Conservation (phyloP, 202 grass and related monocot genomes). For the Setaria viridis region DNA sequence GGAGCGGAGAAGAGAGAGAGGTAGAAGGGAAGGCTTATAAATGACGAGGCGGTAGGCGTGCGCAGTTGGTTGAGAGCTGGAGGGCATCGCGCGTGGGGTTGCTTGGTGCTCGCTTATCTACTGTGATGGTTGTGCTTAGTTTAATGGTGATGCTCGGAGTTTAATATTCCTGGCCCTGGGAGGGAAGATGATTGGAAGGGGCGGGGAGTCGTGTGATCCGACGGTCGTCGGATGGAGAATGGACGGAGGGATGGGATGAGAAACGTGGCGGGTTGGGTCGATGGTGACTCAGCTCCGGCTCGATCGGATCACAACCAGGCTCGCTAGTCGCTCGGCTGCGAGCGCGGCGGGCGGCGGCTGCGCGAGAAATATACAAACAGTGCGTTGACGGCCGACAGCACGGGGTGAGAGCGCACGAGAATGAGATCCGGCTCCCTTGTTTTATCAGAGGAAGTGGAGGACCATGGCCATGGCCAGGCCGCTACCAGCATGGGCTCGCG, state of each 20-base stretch:
- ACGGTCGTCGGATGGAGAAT: conserved; percentile 19
- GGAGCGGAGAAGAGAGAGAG: neutral
- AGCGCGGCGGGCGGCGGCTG: neutral
- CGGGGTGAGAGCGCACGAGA: conserved; percentile 15
- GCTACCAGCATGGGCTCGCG: neutral
- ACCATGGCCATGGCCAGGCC: conserved; percentile 13
- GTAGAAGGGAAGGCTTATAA: conserved; percentile 39
- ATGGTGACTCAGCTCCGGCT: conserved; percentile 43
- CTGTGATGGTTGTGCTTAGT: conserved; percentile 35
- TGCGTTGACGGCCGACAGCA: conserved; percentile 53
- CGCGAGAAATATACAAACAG: neutral
- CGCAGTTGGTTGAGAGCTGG: conserved; percentile 47
- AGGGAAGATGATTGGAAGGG: conserved; percentile 37
- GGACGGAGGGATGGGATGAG: neutral
- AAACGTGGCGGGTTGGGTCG: neutral
- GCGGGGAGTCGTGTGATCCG: neutral
- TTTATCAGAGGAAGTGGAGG: neutral
- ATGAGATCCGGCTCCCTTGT: neutral
- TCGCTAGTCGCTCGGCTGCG: neutral
- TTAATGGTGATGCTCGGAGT: conserved; percentile 12
- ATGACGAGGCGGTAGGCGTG: conserved; percentile 29
- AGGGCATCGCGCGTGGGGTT: conserved; percentile 42
- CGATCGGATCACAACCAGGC: conserved; percentile 14
- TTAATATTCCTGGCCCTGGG: neutral
- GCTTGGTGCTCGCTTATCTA: conserved; percentile 2